These are phyloP conservation scores for Penicillium psychrofluorescens DNA, from an alignment of 495 filamentous ascomycete genomes.

Conservation along the genomic window DNA sequence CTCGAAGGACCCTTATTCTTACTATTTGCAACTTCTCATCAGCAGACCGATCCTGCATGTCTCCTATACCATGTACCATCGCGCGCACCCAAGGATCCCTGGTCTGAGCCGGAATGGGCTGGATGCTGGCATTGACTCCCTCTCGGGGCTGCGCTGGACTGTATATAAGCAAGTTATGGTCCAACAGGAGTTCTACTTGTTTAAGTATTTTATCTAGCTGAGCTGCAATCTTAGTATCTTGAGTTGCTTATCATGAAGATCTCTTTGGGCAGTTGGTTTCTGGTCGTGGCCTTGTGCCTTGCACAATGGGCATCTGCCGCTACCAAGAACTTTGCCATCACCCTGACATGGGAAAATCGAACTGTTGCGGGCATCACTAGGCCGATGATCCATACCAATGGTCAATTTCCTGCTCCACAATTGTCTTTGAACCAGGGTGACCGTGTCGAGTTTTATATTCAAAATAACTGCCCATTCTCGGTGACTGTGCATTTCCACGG, in stretches of 20 bases:
- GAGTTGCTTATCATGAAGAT: slow-evolving; percentile 3
- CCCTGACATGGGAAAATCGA: slow-evolving; percentile 23
- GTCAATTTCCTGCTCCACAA: slow-evolving; percentile 51
- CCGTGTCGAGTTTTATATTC: slow-evolving; percentile 51
- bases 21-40: background rate
- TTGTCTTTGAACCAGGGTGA: slow-evolving; percentile 56
- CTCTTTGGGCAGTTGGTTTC: background rate
- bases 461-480: slow-evolving; percentile 47
- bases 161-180: background rate
- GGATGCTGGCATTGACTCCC: no score
- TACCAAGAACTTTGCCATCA: slow-evolving; percentile 23
- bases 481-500: slow-evolving; percentile 50
- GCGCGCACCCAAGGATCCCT: no score
- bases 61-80: no score
- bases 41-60: no score
- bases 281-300: slow-evolving; percentile 7
- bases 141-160: background rate
- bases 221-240: no score
- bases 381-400: slow-evolving; percentile 52
- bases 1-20: background rate
- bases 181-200: no score
- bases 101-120: no score
- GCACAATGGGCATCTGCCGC: slow-evolving; percentile 9
- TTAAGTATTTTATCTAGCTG: background rate
- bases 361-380: slow-evolving; percentile 26